A percentile compares a stretch with the other conserved stretches of the same genome.
Evolutionary conservation across 331 rosid species (phyloP).

Genomic region (Dryas integrifolia): DNA sequence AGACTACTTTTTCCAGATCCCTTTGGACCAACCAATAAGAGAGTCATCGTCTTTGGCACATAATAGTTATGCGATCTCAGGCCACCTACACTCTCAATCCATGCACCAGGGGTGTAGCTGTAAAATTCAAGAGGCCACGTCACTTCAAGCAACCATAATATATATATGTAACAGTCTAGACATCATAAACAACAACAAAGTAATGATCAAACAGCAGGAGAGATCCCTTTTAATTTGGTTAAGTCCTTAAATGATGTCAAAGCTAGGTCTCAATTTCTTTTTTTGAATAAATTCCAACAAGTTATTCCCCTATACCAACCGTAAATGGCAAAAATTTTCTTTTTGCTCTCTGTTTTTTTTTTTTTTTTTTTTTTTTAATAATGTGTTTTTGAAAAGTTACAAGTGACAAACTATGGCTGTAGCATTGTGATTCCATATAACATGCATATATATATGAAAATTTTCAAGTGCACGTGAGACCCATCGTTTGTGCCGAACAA

Average conservation of each 20-base stretch:
- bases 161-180: neutral
- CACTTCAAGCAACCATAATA: slow-evolving; percentile 19
- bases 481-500: too few relatives aligned
- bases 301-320: too few relatives aligned
- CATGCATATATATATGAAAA: too few relatives aligned
- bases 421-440: too few relatives aligned
- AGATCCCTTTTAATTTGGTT: neutral
- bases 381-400: too few relatives aligned
- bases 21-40: slow-evolving; percentile 73
- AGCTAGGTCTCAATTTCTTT: neutral
- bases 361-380: too few relatives aligned
- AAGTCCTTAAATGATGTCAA: neutral
- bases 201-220: neutral
- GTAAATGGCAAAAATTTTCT: too few relatives aligned
- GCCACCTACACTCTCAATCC: slow-evolving; percentile 52
- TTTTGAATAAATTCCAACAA: neutral
- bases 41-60: slow-evolving; percentile 66
- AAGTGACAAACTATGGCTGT: too few relatives aligned
- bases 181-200: neutral
- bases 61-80: slow-evolving; percentile 52
- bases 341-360: too few relatives aligned
- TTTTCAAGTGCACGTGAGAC: too few relatives aligned
- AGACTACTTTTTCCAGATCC: slow-evolving; percentile 92
- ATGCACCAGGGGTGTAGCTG: slow-evolving; percentile 79
- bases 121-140: slow-evolving; percentile 26